phyloP scores from a whole-genome alignment of 2,329 filamentous ascomycete species.

The Sporothrix brunneoviolacea region DNA sequence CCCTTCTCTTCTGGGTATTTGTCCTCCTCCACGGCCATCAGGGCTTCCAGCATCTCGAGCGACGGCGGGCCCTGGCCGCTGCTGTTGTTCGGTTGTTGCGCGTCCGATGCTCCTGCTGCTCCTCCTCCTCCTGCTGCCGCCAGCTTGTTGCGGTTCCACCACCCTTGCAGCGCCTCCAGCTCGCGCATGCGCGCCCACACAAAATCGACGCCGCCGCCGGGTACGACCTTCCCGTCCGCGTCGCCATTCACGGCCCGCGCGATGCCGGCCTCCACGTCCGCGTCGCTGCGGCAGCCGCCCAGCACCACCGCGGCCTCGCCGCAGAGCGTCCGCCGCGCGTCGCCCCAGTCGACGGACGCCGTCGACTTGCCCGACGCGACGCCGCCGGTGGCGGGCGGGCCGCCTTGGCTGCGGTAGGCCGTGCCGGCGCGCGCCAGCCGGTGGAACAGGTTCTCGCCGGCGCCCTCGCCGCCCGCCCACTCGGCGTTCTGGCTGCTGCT shows the following conservation, averaged over 20 bases:
- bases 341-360: slow-evolving; percentile 85
- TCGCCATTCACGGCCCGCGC: slow-evolving; percentile 56
- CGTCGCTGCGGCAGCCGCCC: slow-evolving; percentile 47
- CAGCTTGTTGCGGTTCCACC: slow-evolving; percentile 56
- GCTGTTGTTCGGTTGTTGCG: slow-evolving; percentile 5
- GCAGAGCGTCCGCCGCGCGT: slow-evolving; percentile 56
- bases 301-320: slow-evolving; percentile 50
- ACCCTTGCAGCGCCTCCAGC: slow-evolving; percentile 58
- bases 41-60: slow-evolving; percentile 18
- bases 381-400: slow-evolving; percentile 49
- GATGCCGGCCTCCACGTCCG: slow-evolving; percentile 48
- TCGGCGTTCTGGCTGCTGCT: slow-evolving; percentile 9
- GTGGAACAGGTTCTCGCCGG: slow-evolving; percentile 83
- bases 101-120: neutral
- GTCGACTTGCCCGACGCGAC: slow-evolving; percentile 54
- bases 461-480: slow-evolving; percentile 50
- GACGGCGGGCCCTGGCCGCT: slow-evolving; percentile 31
- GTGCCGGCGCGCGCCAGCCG: slow-evolving; percentile 62
- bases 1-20: neutral
- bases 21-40: slow-evolving; percentile 13
- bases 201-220: slow-evolving; percentile 57
- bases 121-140: neutral
- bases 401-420: slow-evolving; percentile 55
- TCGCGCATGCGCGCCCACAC: slow-evolving; percentile 61
- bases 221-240: slow-evolving; percentile 48